phyloP scores from a whole-genome alignment of 345 rosid species.

The Populus ilicifolia region DNA sequence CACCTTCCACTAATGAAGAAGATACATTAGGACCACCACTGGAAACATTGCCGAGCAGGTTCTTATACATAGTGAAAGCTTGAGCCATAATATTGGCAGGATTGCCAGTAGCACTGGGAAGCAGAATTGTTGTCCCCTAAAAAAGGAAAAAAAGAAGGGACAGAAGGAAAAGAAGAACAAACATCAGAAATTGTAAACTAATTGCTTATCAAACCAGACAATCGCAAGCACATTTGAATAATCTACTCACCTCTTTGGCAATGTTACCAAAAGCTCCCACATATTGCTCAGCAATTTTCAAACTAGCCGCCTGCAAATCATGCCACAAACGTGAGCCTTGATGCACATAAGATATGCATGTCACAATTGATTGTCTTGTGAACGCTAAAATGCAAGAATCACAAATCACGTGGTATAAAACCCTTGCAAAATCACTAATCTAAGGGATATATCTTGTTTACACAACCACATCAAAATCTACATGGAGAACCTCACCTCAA shows the following conservation, averaged over 20 bases:
- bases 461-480: too few relatives aligned
- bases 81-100: slow-evolving; percentile 75
- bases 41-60: slow-evolving; percentile 44
- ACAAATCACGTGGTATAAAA: too few relatives aligned
- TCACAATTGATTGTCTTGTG: too few relatives aligned
- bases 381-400: too few relatives aligned
- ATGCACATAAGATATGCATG: too few relatives aligned
- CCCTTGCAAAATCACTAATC: neutral
- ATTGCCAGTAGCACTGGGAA: slow-evolving; percentile 63
- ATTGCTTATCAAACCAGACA: neutral
- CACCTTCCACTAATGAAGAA: neutral
- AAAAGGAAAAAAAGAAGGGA: neutral
- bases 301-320: slow-evolving; percentile 72
- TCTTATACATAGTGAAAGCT: slow-evolving; percentile 73
- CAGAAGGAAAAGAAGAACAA: neutral
- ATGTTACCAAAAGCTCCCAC: slow-evolving; percentile 76
- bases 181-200: neutral
- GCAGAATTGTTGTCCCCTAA: slow-evolving; percentile 87
- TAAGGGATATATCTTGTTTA: neutral
- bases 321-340: neutral
- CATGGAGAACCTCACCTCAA: slow-evolving; percentile 54
- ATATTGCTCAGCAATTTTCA: slow-evolving; percentile 83
- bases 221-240: neutral
- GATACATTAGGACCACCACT: slow-evolving; percentile 18
- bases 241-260: slow-evolving; percentile 68